Percentiles rank a stretch among this genome's conserved stretches.
phyloP scores from a whole-genome alignment of 2,329 filamentous ascomycete species.

The Dothistroma pini region DNA sequence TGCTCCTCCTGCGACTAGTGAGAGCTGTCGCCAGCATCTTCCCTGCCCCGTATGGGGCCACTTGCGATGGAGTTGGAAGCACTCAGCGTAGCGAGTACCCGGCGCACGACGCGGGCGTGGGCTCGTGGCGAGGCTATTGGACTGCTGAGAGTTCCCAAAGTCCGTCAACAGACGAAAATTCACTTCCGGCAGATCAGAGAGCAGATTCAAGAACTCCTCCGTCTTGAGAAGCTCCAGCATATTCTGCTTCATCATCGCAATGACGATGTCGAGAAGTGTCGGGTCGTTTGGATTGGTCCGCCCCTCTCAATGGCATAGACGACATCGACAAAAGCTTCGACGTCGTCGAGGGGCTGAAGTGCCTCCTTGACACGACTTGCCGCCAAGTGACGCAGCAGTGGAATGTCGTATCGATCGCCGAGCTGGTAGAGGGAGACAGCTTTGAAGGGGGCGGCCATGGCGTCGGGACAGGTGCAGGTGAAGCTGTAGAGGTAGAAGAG shows the following conservation, averaged over 20 bases:
- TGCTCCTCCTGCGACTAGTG: too few species aligned
- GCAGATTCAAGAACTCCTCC: slow-evolving; percentile 6
- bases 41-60: too few species aligned
- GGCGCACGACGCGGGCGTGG: too few species aligned
- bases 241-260: slow-evolving; percentile 9
- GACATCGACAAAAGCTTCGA: slow-evolving; percentile 6
- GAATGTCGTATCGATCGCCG: slow-evolving; percentile 37
- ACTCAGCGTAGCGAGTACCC: too few species aligned
- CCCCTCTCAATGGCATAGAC: slow-evolving; percentile 9
- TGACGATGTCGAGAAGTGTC: slow-evolving; percentile 11
- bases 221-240: slow-evolving; percentile 5
- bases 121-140: too few species aligned
- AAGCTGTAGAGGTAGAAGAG: slow-evolving; percentile 20
- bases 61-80: too few species aligned
- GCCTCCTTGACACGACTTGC: not conserved
- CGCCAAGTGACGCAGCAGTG: slow-evolving; percentile 22
- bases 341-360: not conserved
- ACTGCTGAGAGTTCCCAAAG: too few species aligned
- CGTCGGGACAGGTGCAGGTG: slow-evolving; percentile 11
- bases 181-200: not conserved
- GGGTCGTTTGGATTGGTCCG: slow-evolving; percentile 6
- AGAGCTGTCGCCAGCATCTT: too few species aligned
- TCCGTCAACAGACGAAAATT: slow-evolving; percentile 1
- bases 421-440: slow-evolving; percentile 38
- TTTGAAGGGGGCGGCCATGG: not conserved